Base-by-base conservation (phyloP, 139 green algal species). In the Chlamydomonas sp. region DNA sequence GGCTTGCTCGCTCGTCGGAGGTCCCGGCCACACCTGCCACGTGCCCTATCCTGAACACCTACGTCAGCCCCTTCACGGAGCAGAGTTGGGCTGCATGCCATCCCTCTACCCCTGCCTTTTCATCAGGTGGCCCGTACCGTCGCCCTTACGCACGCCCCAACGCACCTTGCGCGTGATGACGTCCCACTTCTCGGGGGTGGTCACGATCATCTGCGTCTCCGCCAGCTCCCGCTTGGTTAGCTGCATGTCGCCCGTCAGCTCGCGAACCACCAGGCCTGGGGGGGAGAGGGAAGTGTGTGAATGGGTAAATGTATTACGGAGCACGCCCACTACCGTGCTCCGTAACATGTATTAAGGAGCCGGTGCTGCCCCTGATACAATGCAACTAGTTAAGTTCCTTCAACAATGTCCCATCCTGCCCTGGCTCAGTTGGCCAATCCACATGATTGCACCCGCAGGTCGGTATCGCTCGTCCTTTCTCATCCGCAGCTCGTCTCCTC, bases 181-280 rank as follows among this genome's bases (percentile, higher is more conserved):
- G 87, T 99, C 98, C 98, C 98, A 99, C 92, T 99, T 99, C 94
- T 99, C 98, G 4, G 98, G 98, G 3, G 98, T 99, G 17, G 98
- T 99, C 62, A 99, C 97, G 78, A 99, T 99, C 97, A 99, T 99
- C 92, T 99, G 96, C 17, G 97, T 99, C 85, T 98, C 96, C 77
- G 94, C 91, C 78, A 99, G 86, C 95, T 99, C 98, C 16, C 90
- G 92, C 94, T 99, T 99, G 79, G 84, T 98, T 78, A 99, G 96
- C 95, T 98, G 96, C 95, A 98, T 99, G 92, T 98, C 97, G 18
- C 97, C 97, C 7, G 97, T 99, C 67, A 99, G 92, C 92, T 99
- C 97, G 20, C 91, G 91, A 60, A 99, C 97, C 0, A 90, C 63
- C 77, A 98, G 88, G 18, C 95, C 95, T 95, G 90, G 8, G 10